Conservation (phyloP, 2,329 filamentous ascomycete genomes). For the Cordyceps militaris region DNA sequence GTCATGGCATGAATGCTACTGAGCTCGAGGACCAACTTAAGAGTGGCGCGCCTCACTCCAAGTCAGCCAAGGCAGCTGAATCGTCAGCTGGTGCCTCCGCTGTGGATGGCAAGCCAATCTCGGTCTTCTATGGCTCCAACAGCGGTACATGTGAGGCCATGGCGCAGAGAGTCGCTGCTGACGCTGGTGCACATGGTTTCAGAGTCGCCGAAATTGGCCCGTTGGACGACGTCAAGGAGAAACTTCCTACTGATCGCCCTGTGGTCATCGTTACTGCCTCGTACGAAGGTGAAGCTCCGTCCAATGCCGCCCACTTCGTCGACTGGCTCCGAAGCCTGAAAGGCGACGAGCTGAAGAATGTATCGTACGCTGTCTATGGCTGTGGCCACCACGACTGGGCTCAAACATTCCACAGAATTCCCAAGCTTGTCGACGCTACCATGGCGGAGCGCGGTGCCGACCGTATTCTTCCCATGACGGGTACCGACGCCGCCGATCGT, state of each 20-base stretch:
- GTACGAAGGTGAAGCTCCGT: slow-evolving; percentile 68
- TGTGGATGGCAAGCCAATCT: slow-evolving; percentile 38
- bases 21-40: slow-evolving; percentile 40
- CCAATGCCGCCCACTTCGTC: slow-evolving; percentile 64
- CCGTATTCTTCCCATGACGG: slow-evolving; percentile 39
- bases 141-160: slow-evolving; percentile 68
- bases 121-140: slow-evolving; percentile 68
- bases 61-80: slow-evolving; percentile 16
- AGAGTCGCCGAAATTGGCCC: slow-evolving; percentile 43
- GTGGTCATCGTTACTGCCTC: slow-evolving; percentile 62
- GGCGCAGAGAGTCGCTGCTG: slow-evolving; percentile 53
- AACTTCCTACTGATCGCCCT: slow-evolving; percentile 52
- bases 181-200: slow-evolving; percentile 55
- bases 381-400: slow-evolving; percentile 54
- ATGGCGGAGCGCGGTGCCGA: slow-evolving; percentile 33
- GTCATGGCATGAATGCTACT: slow-evolving; percentile 39
- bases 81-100: not conserved
- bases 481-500: slow-evolving; percentile 52
- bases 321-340: slow-evolving; percentile 54
- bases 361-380: slow-evolving; percentile 63
- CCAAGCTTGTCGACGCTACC: slow-evolving; percentile 51
- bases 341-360: slow-evolving; percentile 44
- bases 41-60: slow-evolving; percentile 18
- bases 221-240: slow-evolving; percentile 55
- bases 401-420: slow-evolving; percentile 60